phyloP scores from a whole-genome alignment of 495 filamentous ascomycete species.

The Extremus antarcticus region DNA sequence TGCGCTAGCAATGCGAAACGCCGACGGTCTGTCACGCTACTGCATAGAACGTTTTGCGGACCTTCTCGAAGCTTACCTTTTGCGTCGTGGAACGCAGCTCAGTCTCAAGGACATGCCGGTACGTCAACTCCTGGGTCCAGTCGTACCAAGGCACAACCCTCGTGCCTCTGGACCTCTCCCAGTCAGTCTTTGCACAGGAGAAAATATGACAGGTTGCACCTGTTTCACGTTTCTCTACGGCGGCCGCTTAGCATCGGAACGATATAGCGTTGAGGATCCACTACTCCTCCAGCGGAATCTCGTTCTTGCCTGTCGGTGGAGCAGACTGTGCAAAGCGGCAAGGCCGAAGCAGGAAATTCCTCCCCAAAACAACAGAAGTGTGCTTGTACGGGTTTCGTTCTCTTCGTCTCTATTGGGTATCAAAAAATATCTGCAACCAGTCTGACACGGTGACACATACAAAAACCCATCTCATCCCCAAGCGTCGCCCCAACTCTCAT shows the following conservation, averaged over 20 bases:
- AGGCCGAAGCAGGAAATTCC: too few relatives aligned
- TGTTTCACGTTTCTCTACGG: neutral
- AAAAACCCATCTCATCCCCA: constrained; percentile 35
- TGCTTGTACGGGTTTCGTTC: neutral
- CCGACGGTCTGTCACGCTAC: neutral
- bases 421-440: neutral
- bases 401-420: neutral
- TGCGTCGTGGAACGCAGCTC: neutral
- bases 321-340: too few relatives aligned
- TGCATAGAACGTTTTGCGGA: neutral
- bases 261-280: neutral
- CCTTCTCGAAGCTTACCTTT: neutral
- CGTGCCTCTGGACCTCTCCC: too few relatives aligned
- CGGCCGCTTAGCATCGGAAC: neutral
- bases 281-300: neutral
- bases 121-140: neutral
- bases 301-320: neutral
- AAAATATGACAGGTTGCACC: neutral
- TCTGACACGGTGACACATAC: neutral
- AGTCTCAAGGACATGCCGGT: neutral
- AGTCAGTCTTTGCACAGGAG: neutral
- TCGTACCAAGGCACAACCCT: neutral
- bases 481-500: constrained; percentile 55
- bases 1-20: neutral
- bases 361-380: too few relatives aligned